Conservation (phyloP, 495 filamentous ascomycete species). For the Penicillium crystallinum region DNA sequence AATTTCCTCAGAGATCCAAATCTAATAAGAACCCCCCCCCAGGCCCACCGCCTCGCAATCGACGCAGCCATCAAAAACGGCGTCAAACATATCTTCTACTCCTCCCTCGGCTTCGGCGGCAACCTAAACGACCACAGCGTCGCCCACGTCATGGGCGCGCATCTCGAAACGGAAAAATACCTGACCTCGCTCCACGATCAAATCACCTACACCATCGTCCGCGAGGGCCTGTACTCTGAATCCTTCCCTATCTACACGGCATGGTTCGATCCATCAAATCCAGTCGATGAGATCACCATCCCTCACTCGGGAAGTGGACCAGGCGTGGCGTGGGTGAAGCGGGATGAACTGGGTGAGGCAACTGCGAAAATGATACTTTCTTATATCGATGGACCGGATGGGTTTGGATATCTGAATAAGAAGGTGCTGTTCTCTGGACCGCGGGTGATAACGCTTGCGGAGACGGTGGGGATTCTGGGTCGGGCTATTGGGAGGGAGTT, state of each 20-base stretch:
- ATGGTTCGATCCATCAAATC: slow-evolving; percentile 44
- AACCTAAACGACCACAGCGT: slow-evolving; percentile 37
- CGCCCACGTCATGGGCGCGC: slow-evolving; percentile 63
- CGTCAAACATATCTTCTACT: slow-evolving; percentile 63
- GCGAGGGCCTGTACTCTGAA: slow-evolving; percentile 64
- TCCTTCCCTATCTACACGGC: slow-evolving; percentile 65
- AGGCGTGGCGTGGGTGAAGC: slow-evolving; percentile 49
- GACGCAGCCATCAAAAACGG: slow-evolving; percentile 52
- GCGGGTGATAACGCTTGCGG: slow-evolving; percentile 31
- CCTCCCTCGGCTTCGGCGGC: slow-evolving; percentile 55
- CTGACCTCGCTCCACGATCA: slow-evolving; percentile 32
- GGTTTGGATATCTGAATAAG: slow-evolving; percentile 30
- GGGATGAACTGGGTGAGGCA: slow-evolving; percentile 47
- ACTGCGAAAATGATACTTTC: slow-evolving; percentile 35
- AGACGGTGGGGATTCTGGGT: slow-evolving; percentile 36
- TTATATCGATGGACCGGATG: slow-evolving; percentile 14
- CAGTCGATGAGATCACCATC: slow-evolving; percentile 39
- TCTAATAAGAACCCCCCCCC: background rate
- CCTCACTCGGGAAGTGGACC: slow-evolving; percentile 44
- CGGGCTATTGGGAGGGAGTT: slow-evolving; percentile 24
- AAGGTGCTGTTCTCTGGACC: slow-evolving; percentile 38
- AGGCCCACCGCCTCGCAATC: slow-evolving; percentile 50
- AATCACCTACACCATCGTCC: slow-evolving; percentile 47
- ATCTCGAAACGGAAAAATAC: slow-evolving; percentile 57
- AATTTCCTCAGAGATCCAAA: background rate